Conservation (phyloP, 495 filamentous ascomycete genomes). For the Aspergillus ostianus region DNA sequence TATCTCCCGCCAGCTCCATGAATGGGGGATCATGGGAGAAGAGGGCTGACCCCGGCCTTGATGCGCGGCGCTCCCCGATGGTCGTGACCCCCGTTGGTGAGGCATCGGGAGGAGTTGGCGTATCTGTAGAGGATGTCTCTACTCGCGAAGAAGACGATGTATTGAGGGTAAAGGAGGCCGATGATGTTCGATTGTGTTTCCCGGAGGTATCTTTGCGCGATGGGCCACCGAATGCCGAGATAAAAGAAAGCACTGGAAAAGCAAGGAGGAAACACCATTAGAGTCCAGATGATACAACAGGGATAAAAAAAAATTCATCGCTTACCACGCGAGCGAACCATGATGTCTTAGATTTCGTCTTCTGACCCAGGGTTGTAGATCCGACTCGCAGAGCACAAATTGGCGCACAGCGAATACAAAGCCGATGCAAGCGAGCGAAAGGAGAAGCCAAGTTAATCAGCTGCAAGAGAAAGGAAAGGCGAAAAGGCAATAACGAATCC, state of each 20-base stretch:
- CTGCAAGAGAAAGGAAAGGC: conserved; percentile 3
- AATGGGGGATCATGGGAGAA: conserved; percentile 86
- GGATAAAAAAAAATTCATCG: conserved; percentile 14
- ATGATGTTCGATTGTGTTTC: conserved; percentile 30
- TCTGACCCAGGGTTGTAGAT: conserved; percentile 12
- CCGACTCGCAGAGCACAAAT: conserved; percentile 13
- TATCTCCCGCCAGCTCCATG: conserved; percentile 81
- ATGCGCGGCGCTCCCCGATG: conserved; percentile 37
- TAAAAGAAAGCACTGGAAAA: conserved; percentile 60
- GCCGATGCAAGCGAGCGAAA: conserved; percentile 7
- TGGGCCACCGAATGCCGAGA: conserved; percentile 54
- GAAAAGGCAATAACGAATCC: conserved; percentile 9
- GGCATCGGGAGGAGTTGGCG: conserved; percentile 33
- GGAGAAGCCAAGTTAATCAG: neutral
- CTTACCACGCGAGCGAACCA: conserved; percentile 47
- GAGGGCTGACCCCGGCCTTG: conserved; percentile 60
- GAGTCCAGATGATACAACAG: conserved; percentile 2
- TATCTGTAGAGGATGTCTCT: conserved; percentile 39
- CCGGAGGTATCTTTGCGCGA: conserved; percentile 31
- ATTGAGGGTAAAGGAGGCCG: conserved; percentile 17
- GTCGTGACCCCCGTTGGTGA: conserved; percentile 26
- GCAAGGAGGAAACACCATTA: conserved; percentile 29
- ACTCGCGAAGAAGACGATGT: conserved; percentile 29
- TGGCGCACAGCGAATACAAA: neutral
- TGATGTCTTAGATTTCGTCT: conserved; percentile 22